Base-by-base conservation (phyloP, 1,284 basidiomycete species). In the Malassezia psittaci region DNA sequence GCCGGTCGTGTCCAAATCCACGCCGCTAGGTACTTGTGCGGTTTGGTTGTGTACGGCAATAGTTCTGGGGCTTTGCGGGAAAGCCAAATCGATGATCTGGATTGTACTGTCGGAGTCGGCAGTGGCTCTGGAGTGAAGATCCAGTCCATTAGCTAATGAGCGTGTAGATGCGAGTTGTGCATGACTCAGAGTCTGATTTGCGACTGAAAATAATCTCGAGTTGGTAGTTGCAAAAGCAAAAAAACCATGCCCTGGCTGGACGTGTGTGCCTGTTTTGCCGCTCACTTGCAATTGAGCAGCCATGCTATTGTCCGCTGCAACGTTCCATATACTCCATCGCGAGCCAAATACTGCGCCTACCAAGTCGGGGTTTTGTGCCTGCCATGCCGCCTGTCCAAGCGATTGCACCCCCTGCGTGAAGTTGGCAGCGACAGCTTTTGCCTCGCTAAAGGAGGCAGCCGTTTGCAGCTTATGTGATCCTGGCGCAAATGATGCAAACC, bases 291-390 rank as follows among this genome's bases (percentile, higher is more conserved):
- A 15, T 7, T 13, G 16, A 16, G n/a, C 29, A 13, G 43, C 18
- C 9, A 1, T 21, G 41, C 41, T 15, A 12, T 34, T 19, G 24
- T 34, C 29, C 24, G 41, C 16, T 18, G 24, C 48, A 11, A 51
- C 29, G 35, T 57, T 52, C 55, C 55, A 57, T 21, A 57, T 51
- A 19, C 50, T 12, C 55, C 55, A 57, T 8, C 37, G 55, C n/a
- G 55, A 7, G 34, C 55, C 55, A 13, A 52, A 47, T 42, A 52
- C 32, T 10, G 55, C 51, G 0, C 55, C 50, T 7, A 57, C 29
- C 15, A 57, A 37, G 29, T 57, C 45, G 5, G 38, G 13, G 36
- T 57, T 49, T 15, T 52, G 55, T 33, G 51, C 24, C 37, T 57
- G 55, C 55, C 55, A 57, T 33, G 55, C 51, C 32, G 33, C 55